phyloP scores from a whole-genome alignment of 1,139 yeast genomes.

The Wickerhamiella pararugosa region DNA sequence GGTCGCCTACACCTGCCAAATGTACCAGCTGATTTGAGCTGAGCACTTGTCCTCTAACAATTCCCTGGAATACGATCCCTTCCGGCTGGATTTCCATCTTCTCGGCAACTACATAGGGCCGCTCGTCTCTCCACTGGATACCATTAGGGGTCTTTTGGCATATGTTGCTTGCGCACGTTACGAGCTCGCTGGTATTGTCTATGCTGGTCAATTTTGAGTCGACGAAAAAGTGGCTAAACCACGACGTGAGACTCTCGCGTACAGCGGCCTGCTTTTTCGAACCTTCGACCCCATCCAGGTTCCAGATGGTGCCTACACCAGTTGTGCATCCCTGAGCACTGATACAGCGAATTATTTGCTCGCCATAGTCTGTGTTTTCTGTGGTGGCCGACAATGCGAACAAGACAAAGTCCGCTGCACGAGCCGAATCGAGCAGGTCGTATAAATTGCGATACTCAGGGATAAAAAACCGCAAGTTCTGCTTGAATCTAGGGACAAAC shows the following conservation, averaged over 20 bases:
- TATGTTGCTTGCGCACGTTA: conserved; percentile 54
- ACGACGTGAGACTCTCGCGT: conserved; percentile 67
- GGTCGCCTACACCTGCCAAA: conserved; percentile 83
- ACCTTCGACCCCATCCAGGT: conserved; percentile 42
- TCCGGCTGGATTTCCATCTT: conserved; percentile 27
- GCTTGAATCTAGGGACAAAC: conserved; percentile 47
- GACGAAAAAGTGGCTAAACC: conserved; percentile 83
- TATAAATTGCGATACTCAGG: conserved; percentile 58
- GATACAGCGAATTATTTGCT: conserved; percentile 71
- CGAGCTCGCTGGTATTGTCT: conserved; percentile 51
- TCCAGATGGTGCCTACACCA: conserved; percentile 68
- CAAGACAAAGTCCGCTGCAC: conserved; percentile 74
- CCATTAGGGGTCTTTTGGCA: conserved; percentile 83
- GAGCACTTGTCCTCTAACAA: conserved; percentile 76
- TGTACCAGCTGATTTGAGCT: conserved; percentile 65
- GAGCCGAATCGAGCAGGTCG: conserved; percentile 70
- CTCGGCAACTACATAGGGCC: conserved; percentile 82
- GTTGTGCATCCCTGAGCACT: conserved; percentile 89
- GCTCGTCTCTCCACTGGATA: conserved; percentile 77
- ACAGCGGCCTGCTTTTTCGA: conserved; percentile 59
- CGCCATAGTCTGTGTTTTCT: conserved; percentile 79
- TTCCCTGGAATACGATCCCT: conserved; percentile 32
- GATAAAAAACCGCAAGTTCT: conserved; percentile 56
- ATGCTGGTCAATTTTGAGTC: conserved; percentile 57
- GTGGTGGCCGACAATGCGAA: conserved; percentile 73